Conservation (phyloP, 1,139 yeast genomes). For the Geotrichum candidum region DNA sequence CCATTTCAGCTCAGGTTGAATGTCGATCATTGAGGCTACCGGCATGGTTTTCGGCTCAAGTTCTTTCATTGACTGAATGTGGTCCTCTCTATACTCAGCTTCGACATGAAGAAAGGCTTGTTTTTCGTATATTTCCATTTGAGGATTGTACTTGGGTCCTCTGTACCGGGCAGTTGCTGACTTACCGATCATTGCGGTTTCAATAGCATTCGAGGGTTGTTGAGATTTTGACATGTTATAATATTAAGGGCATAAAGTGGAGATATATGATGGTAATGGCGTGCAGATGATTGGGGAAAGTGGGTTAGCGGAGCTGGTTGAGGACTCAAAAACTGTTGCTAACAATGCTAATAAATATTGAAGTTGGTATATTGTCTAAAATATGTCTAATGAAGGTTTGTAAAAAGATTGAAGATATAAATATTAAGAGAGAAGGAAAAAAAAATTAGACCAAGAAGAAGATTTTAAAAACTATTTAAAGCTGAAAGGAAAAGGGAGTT, state of each 20-base stretch:
- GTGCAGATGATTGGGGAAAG: neutral
- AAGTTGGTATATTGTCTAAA: neutral
- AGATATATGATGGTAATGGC: neutral
- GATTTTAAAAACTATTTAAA: neutral
- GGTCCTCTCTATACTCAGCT: constrained; percentile 36
- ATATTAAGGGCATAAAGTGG: neutral
- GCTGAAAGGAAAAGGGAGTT: neutral
- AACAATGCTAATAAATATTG: neutral
- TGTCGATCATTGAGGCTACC: constrained; percentile 62
- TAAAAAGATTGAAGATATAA: neutral
- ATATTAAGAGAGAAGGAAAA: neutral
- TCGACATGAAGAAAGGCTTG: constrained; percentile 11
- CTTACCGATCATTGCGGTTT: constrained; percentile 10
- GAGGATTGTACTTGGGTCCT: constrained; percentile 12
- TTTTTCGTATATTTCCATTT: constrained; percentile 12
- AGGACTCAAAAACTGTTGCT: neutral
- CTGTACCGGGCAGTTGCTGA: constrained; percentile 9
- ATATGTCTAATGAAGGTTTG: too few relatives aligned
- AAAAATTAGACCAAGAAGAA: neutral
- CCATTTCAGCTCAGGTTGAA: constrained; percentile 93
- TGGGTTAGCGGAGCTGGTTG: neutral
- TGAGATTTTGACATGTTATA: constrained; percentile 2
- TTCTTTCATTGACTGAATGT: constrained; percentile 33
- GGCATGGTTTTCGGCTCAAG: constrained; percentile 32
- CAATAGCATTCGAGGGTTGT: neutral